Conservation (phyloP, 2,329 filamentous ascomycete species). For the Neofusicoccum sp. region DNA sequence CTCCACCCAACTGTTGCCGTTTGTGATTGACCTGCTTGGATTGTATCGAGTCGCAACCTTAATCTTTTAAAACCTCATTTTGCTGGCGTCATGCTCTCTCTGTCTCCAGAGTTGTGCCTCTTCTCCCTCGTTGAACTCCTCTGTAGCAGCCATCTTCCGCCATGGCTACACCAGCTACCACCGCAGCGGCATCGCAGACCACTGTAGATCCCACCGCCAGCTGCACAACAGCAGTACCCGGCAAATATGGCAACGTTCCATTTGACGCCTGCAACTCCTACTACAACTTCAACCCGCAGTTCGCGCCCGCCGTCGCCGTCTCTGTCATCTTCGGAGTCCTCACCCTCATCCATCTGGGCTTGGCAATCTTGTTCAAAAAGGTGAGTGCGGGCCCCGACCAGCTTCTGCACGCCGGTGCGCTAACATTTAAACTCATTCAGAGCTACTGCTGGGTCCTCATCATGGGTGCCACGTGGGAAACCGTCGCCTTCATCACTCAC, state of each 20-base stretch:
- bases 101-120: neutral
- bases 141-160: too few relatives aligned
- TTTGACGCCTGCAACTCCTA: constrained; percentile 29
- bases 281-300: constrained; percentile 28
- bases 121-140: neutral
- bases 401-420: neutral
- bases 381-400: neutral
- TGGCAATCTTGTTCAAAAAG: constrained; percentile 25
- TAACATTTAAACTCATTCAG: constrained; percentile 21
- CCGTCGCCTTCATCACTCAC: constrained; percentile 42
- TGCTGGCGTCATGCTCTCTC: neutral
- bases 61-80: neutral
- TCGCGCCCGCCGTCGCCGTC: constrained; percentile 26
- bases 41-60: too few relatives aligned
- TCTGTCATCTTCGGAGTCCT: constrained; percentile 27
- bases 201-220: neutral
- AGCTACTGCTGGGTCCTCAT: constrained; percentile 46
- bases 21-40: too few relatives aligned
- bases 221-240: constrained; percentile 28
- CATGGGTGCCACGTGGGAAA: constrained; percentile 45
- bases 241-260: constrained; percentile 27
- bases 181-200: constrained; percentile 15
- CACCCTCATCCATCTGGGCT: constrained; percentile 25
- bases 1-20: neutral
- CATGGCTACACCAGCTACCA: constrained; percentile 11